Percentiles rank a stretch among this genome's conserved stretches.
These are phyloP conservation scores for Conticribra weissflogii DNA, from an alignment of 108 stramenopile genomes.

Conservation along the genomic window DNA sequence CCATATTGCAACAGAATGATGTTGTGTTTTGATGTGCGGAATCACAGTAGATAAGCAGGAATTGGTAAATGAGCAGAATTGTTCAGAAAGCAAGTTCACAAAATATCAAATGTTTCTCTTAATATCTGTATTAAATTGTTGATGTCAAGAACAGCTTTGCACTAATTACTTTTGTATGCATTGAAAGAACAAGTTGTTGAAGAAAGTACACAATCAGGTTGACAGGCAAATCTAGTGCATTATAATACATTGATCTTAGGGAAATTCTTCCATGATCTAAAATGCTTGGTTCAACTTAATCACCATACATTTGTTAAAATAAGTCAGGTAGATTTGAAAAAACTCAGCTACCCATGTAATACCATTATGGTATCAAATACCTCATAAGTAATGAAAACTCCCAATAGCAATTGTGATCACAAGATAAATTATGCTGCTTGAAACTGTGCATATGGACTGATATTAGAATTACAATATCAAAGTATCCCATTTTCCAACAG, in stretches of 20 bases:
- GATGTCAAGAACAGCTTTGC: conserved; percentile 50
- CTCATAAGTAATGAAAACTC: conserved; percentile 49
- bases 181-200: conserved; percentile 65
- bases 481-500: conserved; percentile 47
- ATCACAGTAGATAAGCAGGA: conserved; percentile 63
- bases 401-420: conserved; percentile 58
- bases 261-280: conserved; percentile 58
- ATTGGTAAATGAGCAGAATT: conserved; percentile 57
- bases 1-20: conserved; percentile 85
- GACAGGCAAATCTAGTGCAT: conserved; percentile 69
- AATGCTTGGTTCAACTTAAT: conserved; percentile 56
- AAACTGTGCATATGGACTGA: conserved; percentile 33
- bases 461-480: conserved; percentile 33
- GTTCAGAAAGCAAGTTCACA: conserved; percentile 51
- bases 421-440: conserved; percentile 59
- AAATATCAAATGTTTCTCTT: conserved; percentile 48
- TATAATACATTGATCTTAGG: conserved; percentile 54
- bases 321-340: conserved; percentile 55
- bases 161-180: conserved; percentile 54
- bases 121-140: conserved; percentile 37
- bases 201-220: conserved; percentile 64
- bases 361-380: conserved; percentile 71
- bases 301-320: conserved; percentile 58
- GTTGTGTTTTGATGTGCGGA: conserved; percentile 82
- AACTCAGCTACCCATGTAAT: conserved; percentile 50